phyloP scores from a whole-genome alignment of 345 rosid genomes.

The Sonneratia alba region DNA sequence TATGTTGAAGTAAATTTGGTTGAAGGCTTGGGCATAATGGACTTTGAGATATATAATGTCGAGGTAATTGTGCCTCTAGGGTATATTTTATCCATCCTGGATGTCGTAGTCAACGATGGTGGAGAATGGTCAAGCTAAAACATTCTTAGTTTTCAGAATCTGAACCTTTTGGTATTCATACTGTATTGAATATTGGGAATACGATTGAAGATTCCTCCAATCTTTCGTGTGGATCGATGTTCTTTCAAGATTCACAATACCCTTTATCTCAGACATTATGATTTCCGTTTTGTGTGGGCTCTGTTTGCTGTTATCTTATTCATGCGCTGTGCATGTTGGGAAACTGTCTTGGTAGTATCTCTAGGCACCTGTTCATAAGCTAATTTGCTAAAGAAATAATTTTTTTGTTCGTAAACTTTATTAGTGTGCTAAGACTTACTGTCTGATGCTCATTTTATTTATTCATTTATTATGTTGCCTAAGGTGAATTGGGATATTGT shows the following conservation, averaged over 20 bases:
- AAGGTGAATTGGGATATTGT: slow-evolving; percentile 5
- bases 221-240: background rate
- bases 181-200: background rate
- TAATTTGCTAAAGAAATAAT: background rate
- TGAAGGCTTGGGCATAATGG: background rate
- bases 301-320: background rate
- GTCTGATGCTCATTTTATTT: background rate
- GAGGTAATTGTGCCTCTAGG: background rate
- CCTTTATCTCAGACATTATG: too few relatives aligned
- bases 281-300: background rate
- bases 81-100: background rate
- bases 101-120: background rate
- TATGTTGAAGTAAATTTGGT: background rate
- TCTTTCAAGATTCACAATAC: background rate
- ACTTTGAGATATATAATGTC: background rate
- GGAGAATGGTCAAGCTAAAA: background rate
- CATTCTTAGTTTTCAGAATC: background rate
- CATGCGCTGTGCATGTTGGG: background rate
- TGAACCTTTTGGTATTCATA: background rate
- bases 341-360: background rate
- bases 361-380: background rate
- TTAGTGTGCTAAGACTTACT: background rate
- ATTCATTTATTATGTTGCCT: background rate
- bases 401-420: background rate
- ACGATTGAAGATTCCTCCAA: background rate